Conservation (phyloP, 441 rosid species). For the Jatropha multifida region DNA sequence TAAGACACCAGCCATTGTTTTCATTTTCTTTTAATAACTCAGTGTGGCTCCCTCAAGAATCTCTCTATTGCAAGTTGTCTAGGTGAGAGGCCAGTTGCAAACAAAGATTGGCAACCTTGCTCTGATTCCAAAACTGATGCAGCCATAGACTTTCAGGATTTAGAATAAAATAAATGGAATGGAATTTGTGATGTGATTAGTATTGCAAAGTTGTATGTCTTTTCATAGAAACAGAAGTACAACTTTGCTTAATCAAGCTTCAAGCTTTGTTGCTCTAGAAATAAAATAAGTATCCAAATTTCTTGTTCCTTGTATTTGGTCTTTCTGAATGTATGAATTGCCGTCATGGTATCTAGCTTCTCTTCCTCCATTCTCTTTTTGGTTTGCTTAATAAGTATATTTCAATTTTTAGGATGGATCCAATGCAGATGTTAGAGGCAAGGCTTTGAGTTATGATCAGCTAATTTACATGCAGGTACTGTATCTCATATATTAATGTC, state of each 20-base stretch:
- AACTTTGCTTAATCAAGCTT: background rate
- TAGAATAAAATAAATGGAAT: background rate
- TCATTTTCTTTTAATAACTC: too few species aligned
- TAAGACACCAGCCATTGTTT: background rate
- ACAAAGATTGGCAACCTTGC: background rate
- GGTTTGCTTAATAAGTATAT: conserved; percentile 6
- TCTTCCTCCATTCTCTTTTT: background rate
- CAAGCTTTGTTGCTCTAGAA: background rate
- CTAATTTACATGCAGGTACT: conserved; percentile 83
- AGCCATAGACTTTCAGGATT: background rate
- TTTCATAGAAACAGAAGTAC: background rate
- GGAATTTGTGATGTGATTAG: background rate
- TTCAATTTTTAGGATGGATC: conserved; percentile 70
- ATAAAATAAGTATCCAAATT: background rate
- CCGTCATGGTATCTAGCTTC: background rate
- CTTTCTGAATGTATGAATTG: background rate
- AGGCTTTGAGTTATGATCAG: conserved; percentile 79
- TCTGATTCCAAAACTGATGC: background rate
- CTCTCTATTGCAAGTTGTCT: background rate
- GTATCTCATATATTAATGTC: conserved; percentile 1
- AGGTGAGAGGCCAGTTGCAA: background rate
- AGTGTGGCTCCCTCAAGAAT: background rate
- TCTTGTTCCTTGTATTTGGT: background rate
- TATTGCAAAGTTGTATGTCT: background rate
- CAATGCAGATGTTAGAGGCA: conserved; percentile 56